Conservation (phyloP, 441 rosid genomes). For the Gossypium aridum region DNA sequence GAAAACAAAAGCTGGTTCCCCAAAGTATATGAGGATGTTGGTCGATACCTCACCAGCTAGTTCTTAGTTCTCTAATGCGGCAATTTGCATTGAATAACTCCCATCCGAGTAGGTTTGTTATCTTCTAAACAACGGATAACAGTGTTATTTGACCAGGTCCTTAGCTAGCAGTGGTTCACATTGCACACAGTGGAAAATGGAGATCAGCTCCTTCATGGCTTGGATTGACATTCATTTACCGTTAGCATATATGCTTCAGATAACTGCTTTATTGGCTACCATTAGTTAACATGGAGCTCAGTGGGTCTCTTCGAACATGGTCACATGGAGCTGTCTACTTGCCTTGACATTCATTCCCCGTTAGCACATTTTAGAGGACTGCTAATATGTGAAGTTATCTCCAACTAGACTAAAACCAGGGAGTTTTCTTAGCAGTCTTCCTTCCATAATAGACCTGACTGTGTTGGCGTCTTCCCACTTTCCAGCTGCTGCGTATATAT, state of each 20-base stretch:
- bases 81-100: neutral
- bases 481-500: constrained; percentile 23
- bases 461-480: constrained; percentile 26
- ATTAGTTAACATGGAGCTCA: neutral
- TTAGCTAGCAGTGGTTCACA: neutral
- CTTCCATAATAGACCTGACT: constrained; percentile 21
- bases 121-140: neutral
- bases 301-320: neutral
- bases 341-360: neutral
- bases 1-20: neutral
- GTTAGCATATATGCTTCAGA: neutral
- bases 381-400: constrained; percentile 4
- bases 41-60: neutral
- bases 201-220: neutral
- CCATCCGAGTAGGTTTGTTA: neutral
- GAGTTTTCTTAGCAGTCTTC: constrained; percentile 17
- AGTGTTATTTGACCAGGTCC: neutral
- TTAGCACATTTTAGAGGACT: neutral
- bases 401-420: constrained; percentile 31
- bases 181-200: neutral
- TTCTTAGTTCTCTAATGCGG: neutral
- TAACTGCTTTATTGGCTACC: neutral
- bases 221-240: neutral
- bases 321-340: neutral
- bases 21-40: neutral